These are phyloP conservation scores for Hypoxylon fuscum DNA, from an alignment of 495 filamentous ascomycete species.

Conservation along the genomic window DNA sequence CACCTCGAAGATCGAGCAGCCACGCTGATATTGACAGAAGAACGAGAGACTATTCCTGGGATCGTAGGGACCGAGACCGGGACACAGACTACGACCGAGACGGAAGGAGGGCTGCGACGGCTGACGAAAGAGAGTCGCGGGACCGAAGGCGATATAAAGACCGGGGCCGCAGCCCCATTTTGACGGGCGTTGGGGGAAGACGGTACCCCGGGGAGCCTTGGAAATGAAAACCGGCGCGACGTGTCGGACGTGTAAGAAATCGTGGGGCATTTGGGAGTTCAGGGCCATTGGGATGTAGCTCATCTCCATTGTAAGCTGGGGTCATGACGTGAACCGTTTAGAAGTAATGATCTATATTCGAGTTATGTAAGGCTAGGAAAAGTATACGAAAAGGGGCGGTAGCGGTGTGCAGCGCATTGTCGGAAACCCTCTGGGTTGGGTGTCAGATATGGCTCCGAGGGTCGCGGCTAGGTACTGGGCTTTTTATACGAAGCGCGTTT, in stretches of 20 bases:
- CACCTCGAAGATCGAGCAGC: slow-evolving; percentile 54
- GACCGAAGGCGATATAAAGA: slow-evolving; percentile 41
- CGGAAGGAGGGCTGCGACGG: slow-evolving; percentile 37
- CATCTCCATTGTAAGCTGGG: neutral
- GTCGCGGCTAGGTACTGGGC: no score
- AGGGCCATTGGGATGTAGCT: neutral
- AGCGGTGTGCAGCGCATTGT: no score
- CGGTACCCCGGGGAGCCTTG: slow-evolving; percentile 44
- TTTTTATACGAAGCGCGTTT: no score
- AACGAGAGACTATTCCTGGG: slow-evolving; percentile 42
- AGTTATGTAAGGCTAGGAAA: no score
- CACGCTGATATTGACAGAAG: slow-evolving; percentile 53
- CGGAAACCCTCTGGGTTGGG: no score
- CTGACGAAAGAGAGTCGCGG: slow-evolving; percentile 39
- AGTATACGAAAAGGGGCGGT: no score
- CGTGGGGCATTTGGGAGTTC: slow-evolving; percentile 15
- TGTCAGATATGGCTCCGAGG: no score
- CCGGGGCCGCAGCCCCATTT: slow-evolving; percentile 42
- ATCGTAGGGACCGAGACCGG: slow-evolving; percentile 38
- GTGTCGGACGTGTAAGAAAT: neutral
- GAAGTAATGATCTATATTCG: no score
- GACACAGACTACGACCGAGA: slow-evolving; percentile 46
- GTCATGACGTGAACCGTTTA: neutral
- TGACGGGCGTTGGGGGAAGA: slow-evolving; percentile 50
- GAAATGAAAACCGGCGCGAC: slow-evolving; percentile 11